Evolutionary conservation across 805 yeast genomes (phyloP).

Genomic region (Myxozyma neotropica): DNA sequence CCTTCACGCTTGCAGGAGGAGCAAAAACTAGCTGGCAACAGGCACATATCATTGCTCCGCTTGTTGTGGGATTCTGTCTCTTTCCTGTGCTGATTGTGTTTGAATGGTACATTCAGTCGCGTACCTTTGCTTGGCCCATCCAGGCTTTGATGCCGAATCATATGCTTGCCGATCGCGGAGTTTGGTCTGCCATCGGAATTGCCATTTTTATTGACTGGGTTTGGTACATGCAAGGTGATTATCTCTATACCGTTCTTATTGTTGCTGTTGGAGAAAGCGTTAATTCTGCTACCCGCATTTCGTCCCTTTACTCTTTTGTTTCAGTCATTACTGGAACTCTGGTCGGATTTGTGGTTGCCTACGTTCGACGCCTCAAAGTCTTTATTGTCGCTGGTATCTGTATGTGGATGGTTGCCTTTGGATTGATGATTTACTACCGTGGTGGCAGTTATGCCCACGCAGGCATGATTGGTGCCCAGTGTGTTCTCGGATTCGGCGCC

Average conservation of each 20-base stretch:
- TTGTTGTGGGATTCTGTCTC: constrained; percentile 65
- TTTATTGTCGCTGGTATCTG: constrained; percentile 61
- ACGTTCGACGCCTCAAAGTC: constrained; percentile 56
- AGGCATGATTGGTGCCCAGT: constrained; percentile 67
- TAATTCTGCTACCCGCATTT: constrained; percentile 67
- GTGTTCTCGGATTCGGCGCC: constrained; percentile 71
- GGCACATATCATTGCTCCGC: constrained; percentile 66
- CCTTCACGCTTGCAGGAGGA: constrained; percentile 79
- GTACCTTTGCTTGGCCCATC: constrained; percentile 32
- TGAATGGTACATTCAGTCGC: constrained; percentile 58
- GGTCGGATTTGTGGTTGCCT: constrained; percentile 56
- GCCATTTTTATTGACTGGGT: constrained; percentile 62
- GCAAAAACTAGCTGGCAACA: constrained; percentile 55
- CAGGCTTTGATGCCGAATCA: constrained; percentile 63
- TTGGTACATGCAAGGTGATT: constrained; percentile 71
- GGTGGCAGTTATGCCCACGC: constrained; percentile 52
- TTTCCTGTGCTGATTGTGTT: constrained; percentile 62
- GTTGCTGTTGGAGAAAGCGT: constrained; percentile 63
- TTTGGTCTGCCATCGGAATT: constrained; percentile 68
- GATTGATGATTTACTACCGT: constrained; percentile 60
- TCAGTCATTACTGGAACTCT: constrained; percentile 63
- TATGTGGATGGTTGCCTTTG: constrained; percentile 64
- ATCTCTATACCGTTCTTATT: constrained; percentile 63
- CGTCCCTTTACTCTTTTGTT: constrained; percentile 63
- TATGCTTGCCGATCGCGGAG: constrained; percentile 66